These are phyloP conservation scores for Apiospora sp. DNA, from an alignment of 2,329 filamentous ascomycete species.

Conservation along the genomic window DNA sequence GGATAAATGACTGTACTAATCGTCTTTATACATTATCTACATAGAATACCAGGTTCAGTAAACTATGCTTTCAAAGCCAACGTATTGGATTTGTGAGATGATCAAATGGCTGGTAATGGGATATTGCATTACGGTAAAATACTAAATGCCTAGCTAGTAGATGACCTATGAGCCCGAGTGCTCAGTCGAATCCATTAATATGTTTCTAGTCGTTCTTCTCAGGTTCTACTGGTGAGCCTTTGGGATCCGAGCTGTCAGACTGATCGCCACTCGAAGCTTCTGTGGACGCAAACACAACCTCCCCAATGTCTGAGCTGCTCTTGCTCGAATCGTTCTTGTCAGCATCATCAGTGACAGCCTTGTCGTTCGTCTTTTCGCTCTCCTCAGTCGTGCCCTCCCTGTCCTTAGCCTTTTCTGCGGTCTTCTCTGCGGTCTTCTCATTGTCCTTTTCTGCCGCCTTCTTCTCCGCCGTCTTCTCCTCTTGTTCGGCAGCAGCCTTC, in stretches of 20 bases:
- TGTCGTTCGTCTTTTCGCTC: background rate
- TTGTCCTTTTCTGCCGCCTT: background rate
- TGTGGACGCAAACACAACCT: background rate
- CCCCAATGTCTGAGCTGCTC: background rate
- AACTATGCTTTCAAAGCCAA: background rate
- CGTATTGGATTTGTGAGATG: too few relatives aligned
- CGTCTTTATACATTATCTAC: background rate
- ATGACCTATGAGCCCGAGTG: too few relatives aligned
- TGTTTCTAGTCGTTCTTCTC: background rate
- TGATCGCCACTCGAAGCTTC: background rate
- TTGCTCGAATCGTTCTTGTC: background rate
- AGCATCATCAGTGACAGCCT: background rate
- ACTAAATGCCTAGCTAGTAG: background rate
- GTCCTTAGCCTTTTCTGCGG: background rate
- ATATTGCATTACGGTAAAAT: background rate
- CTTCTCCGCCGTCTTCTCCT: background rate
- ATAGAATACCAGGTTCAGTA: background rate
- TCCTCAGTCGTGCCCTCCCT: background rate
- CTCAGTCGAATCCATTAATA: background rate
- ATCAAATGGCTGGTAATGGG: background rate
- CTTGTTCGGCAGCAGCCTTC: background rate
- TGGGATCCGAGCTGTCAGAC: background rate
- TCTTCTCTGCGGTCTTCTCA: background rate
- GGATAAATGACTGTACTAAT: background rate
- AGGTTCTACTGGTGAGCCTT: background rate